A percentile compares a stretch with the other conserved stretches of the same genome.
Evolutionary conservation across 2,329 filamentous ascomycete genomes (phyloP).

Genomic region (Macrophomina tecta): DNA sequence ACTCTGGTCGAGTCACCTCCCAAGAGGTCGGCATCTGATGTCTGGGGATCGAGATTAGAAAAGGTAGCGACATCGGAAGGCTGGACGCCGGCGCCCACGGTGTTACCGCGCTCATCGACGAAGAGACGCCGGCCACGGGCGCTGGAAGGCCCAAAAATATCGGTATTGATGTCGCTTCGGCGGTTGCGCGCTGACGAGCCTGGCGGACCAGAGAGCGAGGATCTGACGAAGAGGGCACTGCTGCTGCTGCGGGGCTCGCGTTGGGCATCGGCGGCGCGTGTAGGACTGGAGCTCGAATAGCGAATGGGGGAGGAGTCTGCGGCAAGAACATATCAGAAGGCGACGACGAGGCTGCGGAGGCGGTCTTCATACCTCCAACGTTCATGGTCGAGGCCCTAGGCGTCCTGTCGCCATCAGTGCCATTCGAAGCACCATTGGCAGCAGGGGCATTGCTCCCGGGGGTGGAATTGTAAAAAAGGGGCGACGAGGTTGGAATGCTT

Average conservation of each 20-base stretch:
- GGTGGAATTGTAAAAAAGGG: slow-evolving; percentile 70
- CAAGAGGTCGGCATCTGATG: slow-evolving; percentile 87
- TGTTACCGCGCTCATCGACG: slow-evolving; percentile 68
- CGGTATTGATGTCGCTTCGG: slow-evolving; percentile 87
- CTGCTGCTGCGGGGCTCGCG: slow-evolving; percentile 78
- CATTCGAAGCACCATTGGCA: slow-evolving; percentile 48
- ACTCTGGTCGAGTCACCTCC: slow-evolving; percentile 81
- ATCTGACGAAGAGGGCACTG: slow-evolving; percentile 83
- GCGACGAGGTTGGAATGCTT: slow-evolving; percentile 71
- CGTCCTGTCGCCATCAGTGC: slow-evolving; percentile 68
- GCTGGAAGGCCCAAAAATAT: slow-evolving; percentile 63
- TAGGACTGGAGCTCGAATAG: slow-evolving; percentile 89
- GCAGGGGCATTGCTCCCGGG: slow-evolving; percentile 31
- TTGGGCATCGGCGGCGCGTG: slow-evolving; percentile 61
- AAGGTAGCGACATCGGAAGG: slow-evolving; percentile 67
- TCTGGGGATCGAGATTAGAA: slow-evolving; percentile 76
- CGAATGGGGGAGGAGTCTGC: slow-evolving; percentile 90
- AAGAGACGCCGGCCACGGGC: slow-evolving; percentile 64
- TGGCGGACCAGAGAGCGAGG: slow-evolving; percentile 50
- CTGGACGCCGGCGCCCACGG: slow-evolving; percentile 55
- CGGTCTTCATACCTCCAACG: slow-evolving; percentile 64
- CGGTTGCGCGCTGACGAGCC: slow-evolving; percentile 66
- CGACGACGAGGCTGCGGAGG: neutral
- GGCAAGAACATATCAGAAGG: slow-evolving; percentile 30
- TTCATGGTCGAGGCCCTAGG: slow-evolving; percentile 69